These are phyloP conservation scores for Cucumis melo DNA, from an alignment of 306 rosid species.

Conservation along the genomic window DNA sequence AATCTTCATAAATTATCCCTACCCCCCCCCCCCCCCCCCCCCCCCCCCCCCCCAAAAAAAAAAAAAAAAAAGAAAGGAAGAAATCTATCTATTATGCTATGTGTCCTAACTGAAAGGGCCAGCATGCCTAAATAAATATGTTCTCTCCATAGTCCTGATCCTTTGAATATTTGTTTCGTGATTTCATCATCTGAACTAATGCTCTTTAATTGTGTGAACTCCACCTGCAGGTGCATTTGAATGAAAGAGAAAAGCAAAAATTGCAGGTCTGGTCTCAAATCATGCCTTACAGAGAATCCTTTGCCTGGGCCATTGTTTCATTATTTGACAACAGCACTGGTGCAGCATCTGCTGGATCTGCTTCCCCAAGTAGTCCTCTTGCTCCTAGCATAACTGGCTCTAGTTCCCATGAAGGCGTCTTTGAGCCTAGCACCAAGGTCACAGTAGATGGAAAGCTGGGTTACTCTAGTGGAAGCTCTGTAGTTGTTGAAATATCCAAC, in stretches of 20 bases:
- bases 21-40: no score
- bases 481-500: conserved; percentile 78
- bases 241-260: conserved; percentile 94
- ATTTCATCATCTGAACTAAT: not conserved
- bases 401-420: conserved; percentile 89
- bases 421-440: conserved; percentile 78
- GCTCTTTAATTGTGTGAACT: conserved; percentile 2
- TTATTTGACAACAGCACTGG: conserved; percentile 89
- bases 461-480: conserved; percentile 81
- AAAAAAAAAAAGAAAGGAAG: not conserved
- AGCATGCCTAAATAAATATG: conserved; percentile 32
- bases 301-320: conserved; percentile 91
- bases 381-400: conserved; percentile 83
- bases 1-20: not conserved
- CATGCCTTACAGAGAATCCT: conserved; percentile 99
- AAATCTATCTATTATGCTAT: not conserved
- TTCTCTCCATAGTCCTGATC: not conserved
- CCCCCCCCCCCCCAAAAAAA: no score
- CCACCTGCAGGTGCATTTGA: conserved; percentile 63
- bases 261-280: conserved; percentile 99
- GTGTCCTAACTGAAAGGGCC: conserved; percentile 95
- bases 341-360: conserved; percentile 96
- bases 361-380: conserved; percentile 99
- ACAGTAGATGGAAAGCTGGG: conserved; percentile 79
- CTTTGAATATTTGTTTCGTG: not conserved